Evolutionary conservation across 2,329 filamentous ascomycete species (phyloP), one percentile per base, ranked within the genome.

Genomic region (Pseudocercospora musae): DNA sequence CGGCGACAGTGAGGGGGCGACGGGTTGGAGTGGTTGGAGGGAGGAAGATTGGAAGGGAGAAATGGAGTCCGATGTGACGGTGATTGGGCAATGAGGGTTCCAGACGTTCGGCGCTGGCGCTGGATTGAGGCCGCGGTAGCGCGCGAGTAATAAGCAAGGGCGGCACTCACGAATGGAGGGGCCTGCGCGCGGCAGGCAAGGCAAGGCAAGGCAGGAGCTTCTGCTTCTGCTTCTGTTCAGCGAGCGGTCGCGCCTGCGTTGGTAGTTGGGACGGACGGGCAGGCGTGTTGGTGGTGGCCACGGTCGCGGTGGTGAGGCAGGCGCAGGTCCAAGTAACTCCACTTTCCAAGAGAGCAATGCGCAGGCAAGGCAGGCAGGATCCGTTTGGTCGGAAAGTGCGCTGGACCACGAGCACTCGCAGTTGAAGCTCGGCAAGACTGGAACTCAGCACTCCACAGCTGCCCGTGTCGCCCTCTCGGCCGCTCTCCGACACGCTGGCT

Each of bases 1-100:
- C 18, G 23, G n/a, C 60, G 49, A 58, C 54, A 29, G 55, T 21
- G 44, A 58, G 42, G 55, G 48, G 58, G 44, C 27, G 59, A 58
- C 33, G 57, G 46, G 40, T 20, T 20, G 31, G 7, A 50, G 37
- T 13, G 57, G 31, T 56, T 53, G 62, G 37, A 37, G 50, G 31
- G 52, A 54, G 53, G 52, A 61, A 53, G 52, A n/a, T n/a, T n/a
- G 49, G 55, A 58, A 60, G 40, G 40, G 29, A 40, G 57, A 18
- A 33, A 37, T 48, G 48, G 59, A 60, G 59, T 60, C 60, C 63
- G 58, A 13, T 58, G 60, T 62, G 56, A 50, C 63, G 64, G 64
- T 59, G 42, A 61, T 54, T 54, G 52, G 37, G 58, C 49, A 52
- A 58, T 44, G 37, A 4, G 50, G 49, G 27, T 50, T 55, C 62